Conservation (phyloP, 208 protist species). For the Leishmania gerbilli region DNA sequence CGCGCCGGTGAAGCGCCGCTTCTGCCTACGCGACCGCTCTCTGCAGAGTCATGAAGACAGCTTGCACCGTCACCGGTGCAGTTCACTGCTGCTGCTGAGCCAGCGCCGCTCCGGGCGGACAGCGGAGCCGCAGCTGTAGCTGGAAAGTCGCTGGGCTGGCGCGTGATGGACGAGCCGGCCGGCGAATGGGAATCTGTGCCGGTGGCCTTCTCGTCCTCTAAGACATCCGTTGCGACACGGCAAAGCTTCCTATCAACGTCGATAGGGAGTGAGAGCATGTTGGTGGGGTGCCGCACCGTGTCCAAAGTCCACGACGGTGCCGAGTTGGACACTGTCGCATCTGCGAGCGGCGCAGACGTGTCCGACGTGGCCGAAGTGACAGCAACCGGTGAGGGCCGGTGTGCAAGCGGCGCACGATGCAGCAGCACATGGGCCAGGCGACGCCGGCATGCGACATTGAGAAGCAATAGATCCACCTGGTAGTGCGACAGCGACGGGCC, state of each 20-base stretch:
- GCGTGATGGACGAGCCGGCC: slow-evolving; percentile 13
- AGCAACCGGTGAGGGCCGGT: neutral
- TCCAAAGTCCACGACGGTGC: neutral
- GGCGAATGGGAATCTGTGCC: slow-evolving; percentile 10
- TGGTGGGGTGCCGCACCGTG: neutral
- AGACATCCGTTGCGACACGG: neutral
- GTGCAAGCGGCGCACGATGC: neutral
- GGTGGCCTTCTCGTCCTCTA: slow-evolving; percentile 2
- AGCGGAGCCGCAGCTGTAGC: neutral
- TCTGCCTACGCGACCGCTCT: neutral
- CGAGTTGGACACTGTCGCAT: neutral
- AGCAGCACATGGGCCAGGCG: slow-evolving; percentile 40
- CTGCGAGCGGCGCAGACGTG: neutral
- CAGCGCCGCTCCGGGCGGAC: neutral
- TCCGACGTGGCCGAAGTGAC: neutral
- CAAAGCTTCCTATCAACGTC: neutral
- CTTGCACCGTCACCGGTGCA: neutral
- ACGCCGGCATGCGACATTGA: slow-evolving; percentile 66
- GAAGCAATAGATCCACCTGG: slow-evolving; percentile 70
- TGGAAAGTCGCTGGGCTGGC: slow-evolving; percentile 11
- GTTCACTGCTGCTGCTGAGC: neutral
- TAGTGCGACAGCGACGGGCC: slow-evolving; percentile 36
- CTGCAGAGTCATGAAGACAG: neutral
- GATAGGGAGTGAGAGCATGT: slow-evolving; percentile 1
- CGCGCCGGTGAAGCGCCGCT: neutral